phyloP scores from a whole-genome alignment of 164 flowering plant species.

The Nelumbo lutea region DNA sequence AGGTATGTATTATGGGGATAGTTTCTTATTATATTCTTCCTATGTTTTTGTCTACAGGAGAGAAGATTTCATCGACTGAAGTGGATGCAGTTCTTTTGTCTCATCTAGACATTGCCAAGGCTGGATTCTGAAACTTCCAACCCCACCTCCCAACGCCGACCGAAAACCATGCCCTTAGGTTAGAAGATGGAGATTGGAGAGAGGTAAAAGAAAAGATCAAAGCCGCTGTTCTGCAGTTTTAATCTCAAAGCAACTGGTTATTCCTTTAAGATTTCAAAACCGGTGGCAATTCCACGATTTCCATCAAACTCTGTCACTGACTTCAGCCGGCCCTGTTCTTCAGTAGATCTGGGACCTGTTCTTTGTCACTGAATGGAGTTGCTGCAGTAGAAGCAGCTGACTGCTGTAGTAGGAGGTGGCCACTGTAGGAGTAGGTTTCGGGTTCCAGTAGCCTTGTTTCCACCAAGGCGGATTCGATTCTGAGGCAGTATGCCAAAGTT shows the following conservation, averaged over 20 bases:
- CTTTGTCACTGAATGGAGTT: too few relatives aligned
- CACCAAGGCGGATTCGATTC: too few relatives aligned
- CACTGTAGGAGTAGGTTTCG: too few relatives aligned
- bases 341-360: too few relatives aligned
- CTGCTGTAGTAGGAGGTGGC: too few relatives aligned
- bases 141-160: slow-evolving; percentile 13
- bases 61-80: slow-evolving; percentile 88
- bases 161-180: not conserved
- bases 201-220: slow-evolving; percentile 1
- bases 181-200: not conserved
- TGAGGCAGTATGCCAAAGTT: too few relatives aligned
- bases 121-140: slow-evolving; percentile 40
- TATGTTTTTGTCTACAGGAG: slow-evolving; percentile 31
- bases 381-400: too few relatives aligned
- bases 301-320: not conserved
- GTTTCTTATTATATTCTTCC: too few relatives aligned
- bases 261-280: slow-evolving; percentile 2
- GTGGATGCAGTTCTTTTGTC: slow-evolving; percentile 79
- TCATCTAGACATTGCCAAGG: slow-evolving; percentile 78
- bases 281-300: slow-evolving; percentile 1
- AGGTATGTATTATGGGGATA: slow-evolving; percentile 81
- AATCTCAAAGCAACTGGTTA: not conserved
- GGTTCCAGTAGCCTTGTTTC: too few relatives aligned
- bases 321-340: too few relatives aligned
- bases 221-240: not conserved